These are phyloP conservation scores for Aureobasidium sp. DNA, from an alignment of 2,329 filamentous ascomycete genomes.

Conservation along the genomic window DNA sequence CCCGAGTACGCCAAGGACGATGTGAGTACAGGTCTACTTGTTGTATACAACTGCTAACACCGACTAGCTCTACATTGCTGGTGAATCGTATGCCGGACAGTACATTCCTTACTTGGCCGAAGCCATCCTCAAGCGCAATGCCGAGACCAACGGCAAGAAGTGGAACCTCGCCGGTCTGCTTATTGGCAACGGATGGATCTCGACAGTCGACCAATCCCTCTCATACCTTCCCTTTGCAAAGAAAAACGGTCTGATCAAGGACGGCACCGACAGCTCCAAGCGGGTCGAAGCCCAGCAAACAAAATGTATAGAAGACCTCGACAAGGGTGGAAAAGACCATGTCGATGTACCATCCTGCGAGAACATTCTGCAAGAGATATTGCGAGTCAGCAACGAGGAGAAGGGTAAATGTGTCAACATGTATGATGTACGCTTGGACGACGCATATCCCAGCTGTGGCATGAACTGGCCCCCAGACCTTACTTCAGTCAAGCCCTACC, in stretches of 20 bases:
- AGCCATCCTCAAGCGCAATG: constrained; percentile 79
- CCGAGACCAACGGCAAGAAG: constrained; percentile 40
- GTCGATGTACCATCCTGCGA: constrained; percentile 72
- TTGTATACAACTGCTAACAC: neutral
- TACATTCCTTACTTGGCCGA: constrained; percentile 96
- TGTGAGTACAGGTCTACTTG: constrained; percentile 49
- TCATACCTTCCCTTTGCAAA: constrained; percentile 79
- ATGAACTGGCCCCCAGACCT: constrained; percentile 98
- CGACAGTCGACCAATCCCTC: constrained; percentile 81
- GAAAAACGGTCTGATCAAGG: constrained; percentile 63
- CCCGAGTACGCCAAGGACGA: constrained; percentile 89
- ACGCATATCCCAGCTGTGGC: constrained; percentile 76
- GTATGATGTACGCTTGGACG: constrained; percentile 88
- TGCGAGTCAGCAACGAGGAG: constrained; percentile 55
- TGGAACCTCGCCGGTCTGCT: constrained; percentile 83
- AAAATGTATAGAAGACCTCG: constrained; percentile 57
- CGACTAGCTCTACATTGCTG: constrained; percentile 77
- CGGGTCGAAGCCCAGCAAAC: constrained; percentile 62
- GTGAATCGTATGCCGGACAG: constrained; percentile 92
- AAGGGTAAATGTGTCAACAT: constrained; percentile 73
- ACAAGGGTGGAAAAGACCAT: constrained; percentile 50
- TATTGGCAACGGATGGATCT: constrained; percentile 98
- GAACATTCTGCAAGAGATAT: constrained; percentile 63
- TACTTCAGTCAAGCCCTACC: constrained; percentile 67
- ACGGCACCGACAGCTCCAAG: constrained; percentile 57